These are phyloP conservation scores for Camillea tinctor DNA, from an alignment of 2,329 filamentous ascomycete species.

Conservation along the genomic window DNA sequence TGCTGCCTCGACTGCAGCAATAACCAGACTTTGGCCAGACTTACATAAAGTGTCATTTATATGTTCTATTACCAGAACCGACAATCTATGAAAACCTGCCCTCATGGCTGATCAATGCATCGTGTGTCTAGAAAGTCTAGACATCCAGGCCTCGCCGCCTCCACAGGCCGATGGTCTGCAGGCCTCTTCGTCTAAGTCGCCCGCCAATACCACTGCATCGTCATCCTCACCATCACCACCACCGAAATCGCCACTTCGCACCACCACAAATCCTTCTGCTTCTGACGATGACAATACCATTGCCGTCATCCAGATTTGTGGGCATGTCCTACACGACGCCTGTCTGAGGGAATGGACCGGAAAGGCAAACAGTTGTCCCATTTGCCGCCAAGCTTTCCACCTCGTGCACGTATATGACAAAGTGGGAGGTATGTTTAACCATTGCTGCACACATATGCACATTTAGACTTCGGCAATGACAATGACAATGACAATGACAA, in stretches of 20 bases:
- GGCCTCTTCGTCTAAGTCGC: constrained; percentile 11
- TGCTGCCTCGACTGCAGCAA: constrained; percentile 24
- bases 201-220: constrained; percentile 17
- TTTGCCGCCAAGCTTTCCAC: constrained; percentile 91
- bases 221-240: constrained; percentile 20
- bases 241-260: constrained; percentile 21
- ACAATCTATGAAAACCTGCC: constrained; percentile 33
- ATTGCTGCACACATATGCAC: constrained; percentile 9
- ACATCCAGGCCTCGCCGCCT: constrained; percentile 28
- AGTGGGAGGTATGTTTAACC: constrained; percentile 66
- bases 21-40: constrained; percentile 30
- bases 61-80: constrained; percentile 34
- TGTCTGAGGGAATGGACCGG: constrained; percentile 94
- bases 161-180: constrained; percentile 19
- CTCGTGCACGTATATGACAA: constrained; percentile 79
- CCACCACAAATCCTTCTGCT: constrained; percentile 20
- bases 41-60: constrained; percentile 37
- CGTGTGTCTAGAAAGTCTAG: constrained; percentile 65
- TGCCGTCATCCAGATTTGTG: constrained; percentile 70
- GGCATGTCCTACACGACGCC: constrained; percentile 87
- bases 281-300: constrained; percentile 43
- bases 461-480: too few species aligned
- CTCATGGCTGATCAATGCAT: constrained; percentile 65
- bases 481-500: too few species aligned
- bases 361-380: constrained; percentile 95